Percentiles rank a stretch among this genome's conserved stretches.
These are phyloP conservation scores for Fragaria iinumae DNA, from an alignment of 306 rosid species.

Conservation along the genomic window DNA sequence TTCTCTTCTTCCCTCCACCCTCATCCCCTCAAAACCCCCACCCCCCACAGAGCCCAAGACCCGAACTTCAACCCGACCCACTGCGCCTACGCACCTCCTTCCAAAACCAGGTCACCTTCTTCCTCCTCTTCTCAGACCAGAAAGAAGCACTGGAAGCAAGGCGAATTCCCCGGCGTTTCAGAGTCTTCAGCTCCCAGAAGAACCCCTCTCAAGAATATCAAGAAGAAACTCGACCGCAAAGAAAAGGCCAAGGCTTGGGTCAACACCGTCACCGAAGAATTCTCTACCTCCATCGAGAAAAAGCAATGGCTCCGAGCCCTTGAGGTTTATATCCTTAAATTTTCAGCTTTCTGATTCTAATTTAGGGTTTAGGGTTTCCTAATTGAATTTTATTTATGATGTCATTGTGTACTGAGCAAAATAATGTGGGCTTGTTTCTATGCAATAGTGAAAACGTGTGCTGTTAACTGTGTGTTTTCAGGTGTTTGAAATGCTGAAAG, in stretches of 20 bases:
- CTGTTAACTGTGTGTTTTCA: slow-evolving; percentile 30
- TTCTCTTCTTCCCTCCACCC: slow-evolving; percentile 66
- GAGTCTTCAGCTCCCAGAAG: slow-evolving; percentile 46
- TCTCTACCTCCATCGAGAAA: slow-evolving; percentile 59
- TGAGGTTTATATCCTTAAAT: slow-evolving; percentile 42
- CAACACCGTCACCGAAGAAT: slow-evolving; percentile 85
- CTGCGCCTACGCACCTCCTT: slow-evolving; percentile 52
- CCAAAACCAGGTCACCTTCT: slow-evolving; percentile 17
- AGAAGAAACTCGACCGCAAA: slow-evolving; percentile 73
- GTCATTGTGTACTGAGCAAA: neutral
- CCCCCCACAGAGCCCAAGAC: slow-evolving; percentile 30
- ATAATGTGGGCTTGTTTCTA: neutral
- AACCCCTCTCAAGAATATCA: slow-evolving; percentile 65
- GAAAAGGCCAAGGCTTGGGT: slow-evolving; percentile 82
- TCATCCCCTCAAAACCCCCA: slow-evolving; percentile 23
- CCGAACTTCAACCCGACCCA: slow-evolving; percentile 31
- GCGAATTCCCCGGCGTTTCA: slow-evolving; percentile 69
- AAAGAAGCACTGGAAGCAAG: slow-evolving; percentile 82
- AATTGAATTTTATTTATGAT: neutral
- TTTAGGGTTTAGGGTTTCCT: neutral
- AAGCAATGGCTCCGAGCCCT: slow-evolving; percentile 98
- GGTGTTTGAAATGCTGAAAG: slow-evolving; percentile 91
- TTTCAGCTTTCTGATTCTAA: neutral
- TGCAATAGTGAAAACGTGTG: slow-evolving; percentile 4
- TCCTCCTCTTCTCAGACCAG: slow-evolving; percentile 40